Base-by-base conservation (phyloP, 306 rosid genomes). In the cucumber (Cucumis sativus) region DNA sequence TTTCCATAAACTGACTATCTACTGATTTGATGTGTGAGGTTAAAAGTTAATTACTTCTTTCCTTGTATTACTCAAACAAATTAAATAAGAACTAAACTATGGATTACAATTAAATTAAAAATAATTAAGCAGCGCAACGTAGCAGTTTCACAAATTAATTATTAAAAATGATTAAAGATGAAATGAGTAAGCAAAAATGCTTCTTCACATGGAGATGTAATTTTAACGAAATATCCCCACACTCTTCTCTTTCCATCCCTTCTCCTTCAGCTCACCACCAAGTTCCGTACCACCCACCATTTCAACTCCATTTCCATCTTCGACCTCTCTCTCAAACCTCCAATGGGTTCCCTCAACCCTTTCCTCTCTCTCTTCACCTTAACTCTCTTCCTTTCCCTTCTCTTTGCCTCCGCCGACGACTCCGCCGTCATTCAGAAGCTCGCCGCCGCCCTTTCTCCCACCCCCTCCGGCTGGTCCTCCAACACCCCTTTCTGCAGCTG, bases 391-490 rank as follows among this genome's bases (percentile, higher is more conserved):
- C 20, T 41, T 67, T 13, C 21, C 68, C n/a, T 61, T 51, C 3
- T 25, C 75, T 4, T 68, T 64, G 11, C 41, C 76, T n/a, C 69
- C 30, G 97, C 86, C n/a, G 96, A 90, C 25, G 97, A 91, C 28
- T 81, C 84, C 6, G 76, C 90, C 39, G 81, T 88, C 16, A 91
- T 90, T 87, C 40, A 78, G 0, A 64, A 80, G 78, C 80, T 94
- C 9, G 69, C 75, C 0, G 76, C 83, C 52, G 82, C 86, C 35
- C 52, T 94, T 3, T 66, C 59, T 0, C 84, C 85, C 0, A 25
- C 83, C 0, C 94, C 96, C 8, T 6, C 77, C 1, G 85, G 54
- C 23, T 94, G 98, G 98, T 85, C 93, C 1, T 10, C 82, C 13
- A 1, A 64, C 16, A 43, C 82, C 14, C 13, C 72, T 6, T 82